Evolutionary conservation across 2,329 filamentous ascomycete species (phyloP), one percentile per base, ranked within the genome.

Genomic region (Chrysoporthe puriensis): DNA sequence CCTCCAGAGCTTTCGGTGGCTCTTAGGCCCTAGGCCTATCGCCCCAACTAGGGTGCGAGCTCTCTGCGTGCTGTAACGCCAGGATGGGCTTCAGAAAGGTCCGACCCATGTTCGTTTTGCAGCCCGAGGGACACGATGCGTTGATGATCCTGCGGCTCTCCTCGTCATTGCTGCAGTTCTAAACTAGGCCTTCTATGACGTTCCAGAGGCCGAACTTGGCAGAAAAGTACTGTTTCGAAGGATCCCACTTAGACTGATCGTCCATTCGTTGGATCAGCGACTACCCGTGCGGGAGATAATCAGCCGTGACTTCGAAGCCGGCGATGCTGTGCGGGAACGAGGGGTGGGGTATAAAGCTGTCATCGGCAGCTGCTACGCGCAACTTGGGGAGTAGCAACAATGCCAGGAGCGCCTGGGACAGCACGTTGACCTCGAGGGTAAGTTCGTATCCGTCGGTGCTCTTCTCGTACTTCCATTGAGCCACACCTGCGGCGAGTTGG

Each of bases 361-460:
- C 68, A 18, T 77, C 18, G 0, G 79, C 79, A 6, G 71, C 73
- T 34, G 26, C 26, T 26, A 1, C 26, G 0, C 76, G 74, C 14
- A 86, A 72, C 63, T 82, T 81, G 0, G 83, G 83, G 1, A 86
- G 76, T 34, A 90, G 78, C 0, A 87, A 73, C 2, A 88, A 66
- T 0, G 80, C 84, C 14, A 90, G 76, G 0, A 88, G 77, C 6
- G 82, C 79, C 0, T 85, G 88, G 2, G 86, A 87, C 0, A 90
- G 75, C 0, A 83, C 79, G 71, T 89, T 89, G 70, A 88, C 83
- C 74, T 89, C 86, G 5, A 89, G 69, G 0, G 79, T 82, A 59
- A 79, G 76, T 68, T 86, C 84, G 77, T 81, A 85, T 3, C 82
- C 83, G 14, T 82, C 80, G 1, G 74, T 61, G 0, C 79, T 79